Evolutionary conservation across 1,284 basidiomycete genomes (phyloP), one percentile per base, ranked within the genome.

Genomic region (Anthracocystis setariae): DNA sequence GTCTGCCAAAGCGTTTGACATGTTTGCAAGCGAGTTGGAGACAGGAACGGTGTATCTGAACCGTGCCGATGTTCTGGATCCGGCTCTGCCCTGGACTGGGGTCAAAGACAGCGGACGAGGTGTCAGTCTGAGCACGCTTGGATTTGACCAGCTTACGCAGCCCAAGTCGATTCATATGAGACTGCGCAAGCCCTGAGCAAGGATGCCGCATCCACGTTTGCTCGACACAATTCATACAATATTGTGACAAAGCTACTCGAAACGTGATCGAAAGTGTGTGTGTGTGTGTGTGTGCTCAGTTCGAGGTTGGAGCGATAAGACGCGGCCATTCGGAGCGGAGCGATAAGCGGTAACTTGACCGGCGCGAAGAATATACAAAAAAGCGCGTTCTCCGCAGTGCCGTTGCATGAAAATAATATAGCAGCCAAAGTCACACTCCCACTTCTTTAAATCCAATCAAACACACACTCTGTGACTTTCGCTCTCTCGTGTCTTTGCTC

Each of bases 1-100:
- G 24, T 90, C 89, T 0, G 87, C 90, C 58, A 82, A 85, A 4
- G 89, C 88, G 0, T 95, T 95, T 85, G 80, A 90, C 63, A 84
- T 82, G 54, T 85, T 97, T 46, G 88, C 87, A 1, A 89, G 91
- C 61, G 88, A 89, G 68, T 84, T 97, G 44, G 89, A 94, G 71
- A 89, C 90, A 0, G 94, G 94, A 2, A 97, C 94, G 0, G 93
- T 97, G 3, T 97, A 93, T 84, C 83, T 95, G 77, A 97, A 97
- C 85, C 86, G 92, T 35, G 74, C 52, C 25, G 76, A 66, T 83
- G 90, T 87, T 78, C 87, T 95, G 38, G 94, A 97, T 80, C 94
- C 94, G 2, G 92, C 93, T 1, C 85, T 97, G 3, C 88, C 92
- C 1, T 98, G 95, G 94, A 92, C 90, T 1, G 94, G 94, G 2